Percentiles rank a stretch among this genome's conserved stretches.
These are phyloP conservation scores for Aspergillus udagawae DNA, from an alignment of 2,329 filamentous ascomycete species.

Conservation along the genomic window DNA sequence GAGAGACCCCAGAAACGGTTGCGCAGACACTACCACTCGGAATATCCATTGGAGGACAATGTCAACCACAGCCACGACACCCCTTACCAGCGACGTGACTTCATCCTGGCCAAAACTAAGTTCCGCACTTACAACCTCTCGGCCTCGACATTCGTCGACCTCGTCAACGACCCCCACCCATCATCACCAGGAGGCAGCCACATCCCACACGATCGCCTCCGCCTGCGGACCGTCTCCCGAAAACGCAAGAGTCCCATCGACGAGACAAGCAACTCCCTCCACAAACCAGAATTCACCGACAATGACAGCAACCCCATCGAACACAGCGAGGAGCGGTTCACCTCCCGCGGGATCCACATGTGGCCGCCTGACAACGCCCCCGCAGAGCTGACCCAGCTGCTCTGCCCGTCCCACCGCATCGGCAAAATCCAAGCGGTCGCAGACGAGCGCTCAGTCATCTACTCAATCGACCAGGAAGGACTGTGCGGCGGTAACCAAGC, in stretches of 20 bases:
- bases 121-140: conserved; percentile 40
- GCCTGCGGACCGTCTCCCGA: conserved; percentile 40
- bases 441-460: conserved; percentile 40
- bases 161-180: conserved; percentile 38
- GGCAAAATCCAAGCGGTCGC: conserved; percentile 32
- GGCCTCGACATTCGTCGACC: conserved; percentile 39
- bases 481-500: conserved; percentile 22
- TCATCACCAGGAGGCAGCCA: conserved; percentile 19
- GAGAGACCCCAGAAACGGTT: conserved; percentile 36
- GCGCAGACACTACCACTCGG: conserved; percentile 36
- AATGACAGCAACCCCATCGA: conserved; percentile 24
- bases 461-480: conserved; percentile 31
- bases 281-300: conserved; percentile 24
- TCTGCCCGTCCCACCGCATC: conserved; percentile 35
- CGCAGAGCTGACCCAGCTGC: conserved; percentile 32
- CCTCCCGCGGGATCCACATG: conserved; percentile 35
- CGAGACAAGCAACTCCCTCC: conserved; percentile 27
- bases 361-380: conserved; percentile 42
- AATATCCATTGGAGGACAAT: conserved; percentile 29
- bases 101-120: conserved; percentile 43
- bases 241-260: conserved; percentile 39
- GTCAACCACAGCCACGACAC: conserved; percentile 9
- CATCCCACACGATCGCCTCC: conserved; percentile 35
- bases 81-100: conserved; percentile 28
- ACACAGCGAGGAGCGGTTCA: conserved; percentile 37